These are phyloP conservation scores for Microstegium vimineum DNA, from an alignment of 176 grass and related monocot species.

Conservation along the genomic window DNA sequence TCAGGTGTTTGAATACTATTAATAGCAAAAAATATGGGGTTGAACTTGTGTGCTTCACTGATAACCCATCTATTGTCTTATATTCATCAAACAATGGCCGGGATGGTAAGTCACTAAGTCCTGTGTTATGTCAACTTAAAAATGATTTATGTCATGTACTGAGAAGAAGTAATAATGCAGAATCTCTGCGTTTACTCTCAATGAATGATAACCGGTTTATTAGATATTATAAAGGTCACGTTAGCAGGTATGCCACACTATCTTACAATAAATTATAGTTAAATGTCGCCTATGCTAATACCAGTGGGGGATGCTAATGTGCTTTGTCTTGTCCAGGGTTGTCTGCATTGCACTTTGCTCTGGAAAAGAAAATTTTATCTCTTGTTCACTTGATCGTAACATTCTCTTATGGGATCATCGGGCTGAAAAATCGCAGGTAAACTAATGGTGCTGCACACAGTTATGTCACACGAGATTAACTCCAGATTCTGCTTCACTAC, in stretches of 20 bases:
- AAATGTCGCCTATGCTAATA: constrained; percentile 9
- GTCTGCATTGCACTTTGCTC: constrained; percentile 78
- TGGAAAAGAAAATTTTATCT: constrained; percentile 73
- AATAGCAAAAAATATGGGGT: constrained; percentile 99
- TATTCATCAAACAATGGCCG: constrained; percentile 98
- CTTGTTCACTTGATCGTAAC: constrained; percentile 84
- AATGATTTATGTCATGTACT: constrained; percentile 21
- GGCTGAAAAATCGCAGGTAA: constrained; percentile 86
- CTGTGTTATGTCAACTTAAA: background rate
- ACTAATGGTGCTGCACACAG: constrained; percentile 10
- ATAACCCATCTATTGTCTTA: constrained; percentile 78
- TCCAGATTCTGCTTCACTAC: background rate
- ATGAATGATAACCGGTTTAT: constrained; percentile 90
- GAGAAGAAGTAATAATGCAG: constrained; percentile 45
- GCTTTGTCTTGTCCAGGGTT: constrained; percentile 53
- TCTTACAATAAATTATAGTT: background rate
- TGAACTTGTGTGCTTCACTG: constrained; percentile 88
- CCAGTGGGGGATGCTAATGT: constrained; percentile 9
- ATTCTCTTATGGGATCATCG: constrained; percentile 85
- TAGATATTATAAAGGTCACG: constrained; percentile 97
- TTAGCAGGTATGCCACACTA: constrained; percentile 55
- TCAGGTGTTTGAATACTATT: constrained; percentile 96
- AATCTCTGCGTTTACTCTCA: constrained; percentile 88
- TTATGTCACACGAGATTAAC: background rate
- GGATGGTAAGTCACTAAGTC: constrained; percentile 99